A percentile compares a stretch with the other conserved stretches of the same genome.
Conservation (phyloP, 176 grass and related monocot species). For the Musa schizocarpa region DNA sequence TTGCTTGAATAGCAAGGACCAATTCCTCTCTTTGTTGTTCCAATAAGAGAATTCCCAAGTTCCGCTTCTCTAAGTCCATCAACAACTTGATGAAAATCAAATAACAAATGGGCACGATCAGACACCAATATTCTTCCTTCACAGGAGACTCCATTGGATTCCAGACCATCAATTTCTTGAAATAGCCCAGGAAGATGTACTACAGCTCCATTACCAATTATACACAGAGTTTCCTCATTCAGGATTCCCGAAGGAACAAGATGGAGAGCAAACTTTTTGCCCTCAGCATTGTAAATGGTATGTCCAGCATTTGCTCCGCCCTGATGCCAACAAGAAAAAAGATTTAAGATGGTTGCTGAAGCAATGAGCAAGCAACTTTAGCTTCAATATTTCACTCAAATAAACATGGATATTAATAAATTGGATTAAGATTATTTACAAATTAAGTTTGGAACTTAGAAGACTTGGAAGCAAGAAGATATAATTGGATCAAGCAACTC, state of each 20-base stretch:
- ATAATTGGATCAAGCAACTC: no score
- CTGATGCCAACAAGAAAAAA: neutral
- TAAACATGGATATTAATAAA: no score
- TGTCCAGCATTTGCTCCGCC: conserved; percentile 31
- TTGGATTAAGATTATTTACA: no score
- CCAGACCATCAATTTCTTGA: conserved; percentile 65
- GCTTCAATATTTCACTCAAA: neutral
- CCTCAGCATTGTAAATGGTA: conserved; percentile 96
- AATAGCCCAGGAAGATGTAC: conserved; percentile 90
- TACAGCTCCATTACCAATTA: conserved; percentile 81
- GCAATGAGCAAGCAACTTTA: neutral
- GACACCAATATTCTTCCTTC: conserved; percentile 68
- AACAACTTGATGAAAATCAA: conserved; percentile 25
- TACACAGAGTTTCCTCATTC: conserved; percentile 68
- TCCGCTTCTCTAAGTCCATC: conserved; percentile 81
- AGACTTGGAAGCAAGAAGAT: no score
- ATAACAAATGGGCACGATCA: conserved; percentile 60
- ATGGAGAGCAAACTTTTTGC: conserved; percentile 79
- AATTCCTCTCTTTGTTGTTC: conserved; percentile 85
- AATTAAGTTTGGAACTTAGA: no score
- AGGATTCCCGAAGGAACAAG: conserved; percentile 92
- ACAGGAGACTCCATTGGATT: conserved; percentile 68
- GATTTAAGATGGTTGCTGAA: neutral
- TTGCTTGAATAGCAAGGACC: conserved; percentile 86
- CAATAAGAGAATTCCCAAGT: conserved; percentile 56